Evolutionary conservation across 176 grass and related monocot species (phyloP), one percentile per base, ranked within the genome.

Genomic region (Musa beccarii): DNA sequence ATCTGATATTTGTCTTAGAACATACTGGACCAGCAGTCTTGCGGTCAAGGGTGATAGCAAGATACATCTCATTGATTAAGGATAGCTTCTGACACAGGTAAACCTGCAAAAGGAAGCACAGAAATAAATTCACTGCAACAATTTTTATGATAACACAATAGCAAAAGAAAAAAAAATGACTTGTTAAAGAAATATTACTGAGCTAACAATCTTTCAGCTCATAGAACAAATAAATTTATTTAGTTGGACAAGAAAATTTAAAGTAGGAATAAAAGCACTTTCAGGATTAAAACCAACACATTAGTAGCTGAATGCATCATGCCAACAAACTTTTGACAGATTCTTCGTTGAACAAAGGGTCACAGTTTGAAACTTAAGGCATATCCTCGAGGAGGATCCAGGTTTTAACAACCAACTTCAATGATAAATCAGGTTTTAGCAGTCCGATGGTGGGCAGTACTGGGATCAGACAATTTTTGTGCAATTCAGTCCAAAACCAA

Each of bases 31-130:
- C 91, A 83, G 96, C 86, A 84, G 86, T 83, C 11, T 79, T 89
- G 75, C 91, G 88, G 74, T 99, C 96, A 77, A 99, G 96, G 67
- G 90, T 99, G 73, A 99, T 99, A 56, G 96, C 90, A 79, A 99
- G 94, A 79, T 99, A 99, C 96, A 99, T 99, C 84, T 98, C 96
- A 71, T 99, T 99, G 73, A 93, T 87, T 79, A 99, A 89, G 70
- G 88, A 91, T 71, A 98, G 70, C 78, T 98, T 98, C 83, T 98
- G 84, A 71, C 94, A 98, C 67, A 98, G 85, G 79, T 99, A 99
- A 21, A 95, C 90, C 96, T 99, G 89, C 52, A 73, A 71, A 86
- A 78, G 8, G 8, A 72, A 66, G 76, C 66, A 63, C 84, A 72
- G 23, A 28, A 28, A 63, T 76, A 59, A 28, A 82, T 29, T 23